Evolutionary conservation across 108 stramenopile genomes (phyloP).

Genomic region (Heterococcus sp.): DNA sequence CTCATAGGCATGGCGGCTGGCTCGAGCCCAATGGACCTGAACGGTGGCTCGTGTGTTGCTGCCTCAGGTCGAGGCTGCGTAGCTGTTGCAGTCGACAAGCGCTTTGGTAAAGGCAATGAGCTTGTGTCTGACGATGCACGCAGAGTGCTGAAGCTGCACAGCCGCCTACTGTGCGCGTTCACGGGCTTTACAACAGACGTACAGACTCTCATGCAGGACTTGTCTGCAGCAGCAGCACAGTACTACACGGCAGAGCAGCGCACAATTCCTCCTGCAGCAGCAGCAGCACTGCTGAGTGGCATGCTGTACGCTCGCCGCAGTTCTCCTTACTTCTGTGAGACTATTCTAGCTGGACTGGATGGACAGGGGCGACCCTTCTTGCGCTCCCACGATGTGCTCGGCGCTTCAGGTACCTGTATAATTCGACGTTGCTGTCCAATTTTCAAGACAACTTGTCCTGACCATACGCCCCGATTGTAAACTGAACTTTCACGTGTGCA

Average conservation of each 20-base stretch:
- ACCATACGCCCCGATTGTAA: no score
- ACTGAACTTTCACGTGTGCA: no score
- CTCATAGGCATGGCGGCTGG: no score
- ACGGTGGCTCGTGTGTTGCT: no score
- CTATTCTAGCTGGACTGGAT: conserved; percentile 29
- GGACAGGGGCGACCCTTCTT: conserved; percentile 7
- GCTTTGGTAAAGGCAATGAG: conserved; percentile 33
- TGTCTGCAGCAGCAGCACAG: conserved; percentile 13
- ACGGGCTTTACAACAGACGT: conserved; percentile 38
- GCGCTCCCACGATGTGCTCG: conserved; percentile 8
- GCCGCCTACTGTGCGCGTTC: conserved; percentile 36
- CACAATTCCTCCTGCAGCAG: conserved; percentile 18
- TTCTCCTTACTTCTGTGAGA: conserved; percentile 30
- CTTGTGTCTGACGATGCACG: conserved; percentile 36
- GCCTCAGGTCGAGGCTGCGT: conserved; percentile 16
- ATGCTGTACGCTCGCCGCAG: conserved; percentile 40
- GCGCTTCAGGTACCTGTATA: background rate
- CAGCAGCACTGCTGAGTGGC: conserved; percentile 19
- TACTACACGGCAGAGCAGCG: conserved; percentile 15
- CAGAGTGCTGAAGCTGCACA: conserved; percentile 38
- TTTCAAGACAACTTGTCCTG: no score
- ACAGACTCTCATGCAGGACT: conserved; percentile 33
- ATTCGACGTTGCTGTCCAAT: no score
- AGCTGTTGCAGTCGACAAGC: conserved; percentile 33
- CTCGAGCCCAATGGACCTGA: no score